Base-by-base conservation (phyloP, 495 filamentous ascomycete genomes). In the Parmelia sp. region DNA sequence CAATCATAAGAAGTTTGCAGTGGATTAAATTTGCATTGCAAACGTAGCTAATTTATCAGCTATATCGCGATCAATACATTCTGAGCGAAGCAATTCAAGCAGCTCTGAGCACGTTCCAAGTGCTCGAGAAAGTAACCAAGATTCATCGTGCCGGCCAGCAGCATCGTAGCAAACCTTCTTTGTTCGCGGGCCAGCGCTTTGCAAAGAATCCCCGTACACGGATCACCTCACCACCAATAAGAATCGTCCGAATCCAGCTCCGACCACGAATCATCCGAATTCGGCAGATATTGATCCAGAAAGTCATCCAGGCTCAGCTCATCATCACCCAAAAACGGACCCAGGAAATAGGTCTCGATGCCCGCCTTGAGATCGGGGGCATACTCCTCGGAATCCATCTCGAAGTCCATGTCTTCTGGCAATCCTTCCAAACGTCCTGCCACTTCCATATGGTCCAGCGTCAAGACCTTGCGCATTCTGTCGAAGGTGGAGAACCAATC, bases 301-400 rank as follows among this genome's bases (percentile, higher is more conserved):
- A 55, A 55, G 17, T 55, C 51, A 21, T 55, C 51, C 27, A 55
- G 29, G 21, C 27, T 33, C 27, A 10, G 0, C 29, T 55, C 15
- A 10, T 53, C 15, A 10, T 53, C 55, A 78, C 77, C 4, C 27
- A 29, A 21, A 33, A 2, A 55, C 0, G 51, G 51, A 3, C 5
- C 51, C 51, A 8, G 14, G 17, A 55, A 55, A 11, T 55, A 55
- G 6, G 51, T 17, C 29, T 55, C 51, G 51, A 55, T 55, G 51
- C 51, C 29, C 29, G 19, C 29, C 19, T 55, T 33, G 51, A 55
- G 51, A 27, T 33, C 27, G 27, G 51, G 51, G 29, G 27, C 31
- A n/a, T 55, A 55, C 4, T 33, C 27, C 29, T 55, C 27, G 4
- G 51, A 55, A 2, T 8, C 51, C 5, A 10, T 1, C 8, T 55